A percentile compares a stretch with the other conserved stretches of the same genome.
phyloP scores from a whole-genome alignment of 2,329 filamentous ascomycete species.

The Fusarium protoensiforme region DNA sequence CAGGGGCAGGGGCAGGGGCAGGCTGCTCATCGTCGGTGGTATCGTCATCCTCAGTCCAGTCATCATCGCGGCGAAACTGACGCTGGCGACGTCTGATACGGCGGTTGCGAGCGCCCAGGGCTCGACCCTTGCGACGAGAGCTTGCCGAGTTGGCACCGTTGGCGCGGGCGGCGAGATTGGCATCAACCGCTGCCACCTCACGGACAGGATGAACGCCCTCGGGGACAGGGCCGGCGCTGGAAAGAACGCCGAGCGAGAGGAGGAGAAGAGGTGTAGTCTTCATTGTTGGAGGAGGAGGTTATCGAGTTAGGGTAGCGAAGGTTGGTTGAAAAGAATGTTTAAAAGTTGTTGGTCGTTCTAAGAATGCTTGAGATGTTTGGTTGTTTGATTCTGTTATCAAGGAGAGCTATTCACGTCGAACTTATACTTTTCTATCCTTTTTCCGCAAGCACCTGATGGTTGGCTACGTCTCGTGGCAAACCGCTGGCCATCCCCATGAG shows the following conservation, averaged over 20 bases:
- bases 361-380: background rate
- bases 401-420: background rate
- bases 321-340: background rate
- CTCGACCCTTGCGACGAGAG: background rate
- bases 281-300: background rate
- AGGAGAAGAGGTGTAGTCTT: background rate
- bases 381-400: background rate
- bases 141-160: background rate
- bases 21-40: background rate
- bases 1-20: background rate
- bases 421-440: background rate
- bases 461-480: background rate
- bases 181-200: background rate
- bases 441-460: background rate
- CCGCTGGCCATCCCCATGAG: background rate
- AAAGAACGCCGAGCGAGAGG: background rate
- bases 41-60: background rate
- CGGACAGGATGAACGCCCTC: background rate
- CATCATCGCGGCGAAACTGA: background rate
- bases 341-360: background rate
- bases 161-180: background rate
- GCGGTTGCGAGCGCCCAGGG: background rate
- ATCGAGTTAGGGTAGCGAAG: background rate
- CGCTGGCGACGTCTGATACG: background rate
- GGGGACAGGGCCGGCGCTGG: background rate